Base-by-base conservation (phyloP, 768 basidiomycete genomes). In the Pleurotus citrinopileatus region DNA sequence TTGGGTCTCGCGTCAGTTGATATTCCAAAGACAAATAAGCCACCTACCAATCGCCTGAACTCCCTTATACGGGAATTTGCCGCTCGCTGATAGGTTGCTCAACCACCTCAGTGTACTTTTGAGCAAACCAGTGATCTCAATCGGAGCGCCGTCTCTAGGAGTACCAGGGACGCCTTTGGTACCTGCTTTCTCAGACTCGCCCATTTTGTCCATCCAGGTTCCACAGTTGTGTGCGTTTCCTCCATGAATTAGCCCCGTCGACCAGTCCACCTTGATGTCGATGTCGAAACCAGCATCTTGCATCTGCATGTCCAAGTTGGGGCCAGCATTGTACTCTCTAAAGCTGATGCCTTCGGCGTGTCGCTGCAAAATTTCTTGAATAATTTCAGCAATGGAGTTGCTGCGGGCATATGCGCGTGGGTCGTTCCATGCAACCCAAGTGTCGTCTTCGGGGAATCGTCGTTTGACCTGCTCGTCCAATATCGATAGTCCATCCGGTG, bases 141-240 rank as follows among this genome's bases (percentile, higher is more conserved):
- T 77, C 0, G 97, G 95, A 0, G 96, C 91, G 7, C 97, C 97
- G 64, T 98, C 95, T 59, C 97, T 78, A 1, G 97, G 95, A 0
- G 95, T 96, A 8, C 93, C 97, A n/a, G 97, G 97, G 26, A 89
- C 69, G 25, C 97, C 97, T 70, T 95, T 97, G 51, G 89, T 98
- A 1, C 94, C 92, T 3, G 97, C 96, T 61, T 84, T 91, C 55
- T 74, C 76, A 2, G 91, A 94, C 65, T 96, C 94, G 40, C 97
- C 97, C 93, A 95, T 95, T 79, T 96, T 96, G 74, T 96, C 94
- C 94, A 94, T 94, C 94, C 94, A 96, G 1, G 94, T 95, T 9
- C 94, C 94, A 65, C 94, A 95, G 61, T 96, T 96, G 62, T 79
- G 70, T 53, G 73, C 71, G 67, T 85, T 98, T 6, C 97, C 97